Evolutionary conservation across 495 filamentous ascomycete species (phyloP).

Genomic region (Pyrenopolyporus hunteri): DNA sequence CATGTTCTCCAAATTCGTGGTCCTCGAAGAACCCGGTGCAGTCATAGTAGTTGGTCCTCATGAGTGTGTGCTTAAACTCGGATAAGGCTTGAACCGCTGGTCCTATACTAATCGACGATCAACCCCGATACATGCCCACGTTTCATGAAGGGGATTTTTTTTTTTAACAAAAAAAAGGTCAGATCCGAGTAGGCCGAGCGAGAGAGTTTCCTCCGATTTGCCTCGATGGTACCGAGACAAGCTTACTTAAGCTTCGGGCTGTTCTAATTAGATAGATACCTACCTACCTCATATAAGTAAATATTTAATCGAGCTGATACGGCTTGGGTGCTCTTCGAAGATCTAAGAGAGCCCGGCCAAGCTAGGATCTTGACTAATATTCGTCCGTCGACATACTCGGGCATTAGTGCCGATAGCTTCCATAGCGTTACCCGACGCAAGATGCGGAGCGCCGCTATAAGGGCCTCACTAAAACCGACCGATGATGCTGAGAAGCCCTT

Average conservation of each 20-base stretch:
- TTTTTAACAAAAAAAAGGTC: too few relatives aligned
- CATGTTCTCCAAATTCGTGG: constrained; percentile 49
- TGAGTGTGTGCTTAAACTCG: constrained; percentile 50
- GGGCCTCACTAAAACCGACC: constrained; percentile 18
- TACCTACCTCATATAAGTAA: too few relatives aligned
- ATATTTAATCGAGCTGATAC: constrained; percentile 32
- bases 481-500: constrained; percentile 36
- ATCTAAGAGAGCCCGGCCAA: constrained; percentile 40
- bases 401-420: constrained; percentile 60
- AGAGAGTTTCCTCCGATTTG: not conserved
- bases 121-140: too few relatives aligned
- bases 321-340: constrained; percentile 43
- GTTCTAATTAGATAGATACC: too few relatives aligned
- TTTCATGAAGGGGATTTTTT: too few relatives aligned
- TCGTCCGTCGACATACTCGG: constrained; percentile 45
- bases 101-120: too few relatives aligned
- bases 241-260: constrained; percentile 15
- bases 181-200: not conserved
- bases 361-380: constrained; percentile 42
- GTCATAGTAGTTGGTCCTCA: constrained; percentile 28
- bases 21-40: constrained; percentile 51
- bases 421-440: constrained; percentile 48
- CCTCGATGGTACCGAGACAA: not conserved
- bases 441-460: constrained; percentile 42
- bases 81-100: too few relatives aligned